These are phyloP conservation scores for Pythium dissimile DNA, from an alignment of 352 stramenopile species.

Conservation along the genomic window DNA sequence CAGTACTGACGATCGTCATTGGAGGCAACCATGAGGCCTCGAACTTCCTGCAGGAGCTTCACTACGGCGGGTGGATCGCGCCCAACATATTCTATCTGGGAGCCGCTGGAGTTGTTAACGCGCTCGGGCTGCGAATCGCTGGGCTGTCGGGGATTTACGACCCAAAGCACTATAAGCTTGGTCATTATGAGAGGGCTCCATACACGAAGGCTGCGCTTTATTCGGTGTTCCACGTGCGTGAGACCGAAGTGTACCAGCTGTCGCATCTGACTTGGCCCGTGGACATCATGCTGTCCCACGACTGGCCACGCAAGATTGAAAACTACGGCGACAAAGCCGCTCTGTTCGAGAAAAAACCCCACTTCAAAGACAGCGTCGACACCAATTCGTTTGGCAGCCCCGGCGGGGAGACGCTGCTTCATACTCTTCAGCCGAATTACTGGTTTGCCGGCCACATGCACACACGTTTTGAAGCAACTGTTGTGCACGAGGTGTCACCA, in stretches of 20 bases:
- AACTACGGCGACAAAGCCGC: conserved; percentile 88
- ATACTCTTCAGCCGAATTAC: conserved; percentile 86
- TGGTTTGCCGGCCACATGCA: conserved; percentile 99
- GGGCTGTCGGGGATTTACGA: conserved; percentile 98
- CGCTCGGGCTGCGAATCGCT: conserved; percentile 92
- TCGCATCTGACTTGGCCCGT: conserved; percentile 93
- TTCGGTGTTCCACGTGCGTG: conserved; percentile 64
- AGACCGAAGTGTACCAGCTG: conserved; percentile 93
- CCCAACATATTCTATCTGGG: conserved; percentile 99
- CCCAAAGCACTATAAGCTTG: conserved; percentile 80
- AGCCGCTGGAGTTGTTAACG: conserved; percentile 89
- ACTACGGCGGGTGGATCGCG: conserved; percentile 97
- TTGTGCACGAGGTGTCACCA: conserved; percentile 69
- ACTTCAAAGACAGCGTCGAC: conserved; percentile 93
- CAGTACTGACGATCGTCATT: conserved; percentile 96
- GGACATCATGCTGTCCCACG: conserved; percentile 95
- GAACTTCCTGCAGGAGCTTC: conserved; percentile 94
- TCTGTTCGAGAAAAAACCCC: conserved; percentile 90
- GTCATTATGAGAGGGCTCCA: conserved; percentile 81
- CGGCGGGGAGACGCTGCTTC: conserved; percentile 89
- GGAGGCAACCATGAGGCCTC: conserved; percentile 99
- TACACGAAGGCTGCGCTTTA: conserved; percentile 77
- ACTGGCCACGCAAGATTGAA: conserved; percentile 97
- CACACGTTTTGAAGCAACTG: conserved; percentile 93
- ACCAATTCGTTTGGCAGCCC: conserved; percentile 92